These are phyloP conservation scores for Pyrenochaeta sp. DNA, from an alignment of 2,329 filamentous ascomycete species.

Conservation along the genomic window DNA sequence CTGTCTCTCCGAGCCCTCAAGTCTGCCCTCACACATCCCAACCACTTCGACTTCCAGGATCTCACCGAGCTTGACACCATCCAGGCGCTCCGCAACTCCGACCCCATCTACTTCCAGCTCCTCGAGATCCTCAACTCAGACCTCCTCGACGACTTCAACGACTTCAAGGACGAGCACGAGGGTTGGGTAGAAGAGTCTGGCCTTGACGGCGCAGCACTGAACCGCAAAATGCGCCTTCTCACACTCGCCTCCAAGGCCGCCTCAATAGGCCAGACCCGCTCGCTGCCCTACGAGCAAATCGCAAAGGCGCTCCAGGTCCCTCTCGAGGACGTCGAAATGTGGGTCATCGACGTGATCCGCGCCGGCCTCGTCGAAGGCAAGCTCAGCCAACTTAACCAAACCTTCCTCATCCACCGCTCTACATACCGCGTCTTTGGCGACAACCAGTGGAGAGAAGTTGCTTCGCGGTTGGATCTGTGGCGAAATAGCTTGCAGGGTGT, in stretches of 20 bases:
- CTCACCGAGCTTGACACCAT: conserved; percentile 76
- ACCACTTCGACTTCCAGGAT: conserved; percentile 77
- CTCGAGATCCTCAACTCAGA: conserved; percentile 96
- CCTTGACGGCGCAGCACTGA: conserved; percentile 74
- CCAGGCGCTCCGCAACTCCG: conserved; percentile 84
- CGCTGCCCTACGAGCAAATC: conserved; percentile 87
- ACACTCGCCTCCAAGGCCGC: conserved; percentile 91
- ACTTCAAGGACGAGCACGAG: conserved; percentile 91
- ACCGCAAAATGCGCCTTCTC: conserved; percentile 95
- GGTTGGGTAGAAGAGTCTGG: conserved; percentile 82
- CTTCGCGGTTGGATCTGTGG: conserved; percentile 90
- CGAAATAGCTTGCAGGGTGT: conserved; percentile 81
- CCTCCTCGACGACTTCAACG: conserved; percentile 92
- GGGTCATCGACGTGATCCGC: conserved; percentile 98
- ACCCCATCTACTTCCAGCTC: conserved; percentile 86
- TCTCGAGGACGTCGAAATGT: conserved; percentile 88
- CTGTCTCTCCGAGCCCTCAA: conserved; percentile 71
- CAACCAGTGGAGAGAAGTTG: conserved; percentile 97
- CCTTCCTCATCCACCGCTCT: conserved; percentile 94
- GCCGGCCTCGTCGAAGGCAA: conserved; percentile 95
- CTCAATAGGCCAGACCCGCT: conserved; percentile 75
- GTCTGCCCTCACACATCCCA: conserved; percentile 69
- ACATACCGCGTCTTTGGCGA: conserved; percentile 97
- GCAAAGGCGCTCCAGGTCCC: conserved; percentile 84
- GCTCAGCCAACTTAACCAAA: conserved; percentile 88